Evolutionary conservation across 2,329 filamentous ascomycete species (phyloP).

Genomic region (Verticillium zaregamsianum): DNA sequence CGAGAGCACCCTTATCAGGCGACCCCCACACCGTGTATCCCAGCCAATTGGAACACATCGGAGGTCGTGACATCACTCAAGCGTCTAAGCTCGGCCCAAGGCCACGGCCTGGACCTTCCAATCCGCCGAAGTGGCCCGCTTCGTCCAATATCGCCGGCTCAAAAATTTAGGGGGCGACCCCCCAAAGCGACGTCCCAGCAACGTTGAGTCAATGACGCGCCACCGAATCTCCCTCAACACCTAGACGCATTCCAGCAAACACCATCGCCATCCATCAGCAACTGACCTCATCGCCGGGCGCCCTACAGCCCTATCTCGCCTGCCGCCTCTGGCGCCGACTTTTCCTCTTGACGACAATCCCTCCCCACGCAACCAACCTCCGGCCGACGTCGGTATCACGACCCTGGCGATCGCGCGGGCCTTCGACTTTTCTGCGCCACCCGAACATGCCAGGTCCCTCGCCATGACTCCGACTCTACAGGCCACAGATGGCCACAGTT

Average conservation of each 20-base stretch:
- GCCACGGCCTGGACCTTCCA: background rate
- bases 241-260: background rate
- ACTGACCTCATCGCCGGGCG: background rate
- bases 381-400: background rate
- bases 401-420: constrained; percentile 1
- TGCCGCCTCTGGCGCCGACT: background rate
- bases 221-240: background rate
- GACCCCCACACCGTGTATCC: background rate
- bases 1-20: background rate
- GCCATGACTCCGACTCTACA: constrained; percentile 10
- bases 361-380: background rate
- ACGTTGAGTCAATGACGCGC: constrained; percentile 3
- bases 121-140: constrained; percentile 1
- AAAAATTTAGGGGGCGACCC: background rate
- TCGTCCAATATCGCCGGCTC: background rate
- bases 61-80: constrained; percentile 6
- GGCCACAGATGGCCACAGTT: constrained; percentile 16
- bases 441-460: constrained; percentile 10
- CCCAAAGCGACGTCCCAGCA: background rate
- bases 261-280: background rate
- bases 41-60: constrained; percentile 2
- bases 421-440: background rate
- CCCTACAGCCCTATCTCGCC: background rate
- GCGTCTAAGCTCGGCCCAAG: background rate
- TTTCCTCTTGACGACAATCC: background rate